A percentile compares a stretch with the other conserved stretches of the same genome.
Conservation (phyloP, 306 rosid species). For the Begonia masoniana region DNA sequence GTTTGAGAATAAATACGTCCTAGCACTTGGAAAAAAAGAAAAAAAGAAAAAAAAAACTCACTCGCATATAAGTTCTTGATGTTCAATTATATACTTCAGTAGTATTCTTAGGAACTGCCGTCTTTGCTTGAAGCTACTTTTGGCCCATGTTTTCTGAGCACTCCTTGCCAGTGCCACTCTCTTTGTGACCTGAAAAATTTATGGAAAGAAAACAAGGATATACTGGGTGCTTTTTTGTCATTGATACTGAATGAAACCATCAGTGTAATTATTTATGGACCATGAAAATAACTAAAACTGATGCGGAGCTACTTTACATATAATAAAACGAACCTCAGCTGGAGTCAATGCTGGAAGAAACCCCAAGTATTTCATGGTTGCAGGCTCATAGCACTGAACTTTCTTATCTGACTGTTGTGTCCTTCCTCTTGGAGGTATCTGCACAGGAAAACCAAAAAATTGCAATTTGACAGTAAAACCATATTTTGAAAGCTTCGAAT, state of each 20-base stretch:
- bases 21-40: not conserved
- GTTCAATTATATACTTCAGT: constrained; percentile 66
- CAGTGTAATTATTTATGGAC: too few relatives aligned
- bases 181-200: constrained; percentile 51
- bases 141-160: constrained; percentile 79
- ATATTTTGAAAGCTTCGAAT: constrained; percentile 1
- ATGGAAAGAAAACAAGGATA: too few relatives aligned
- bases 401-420: constrained; percentile 53
- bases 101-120: constrained; percentile 76
- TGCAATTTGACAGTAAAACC: not conserved
- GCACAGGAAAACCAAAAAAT: constrained; percentile 14
- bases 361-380: constrained; percentile 93
- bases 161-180: constrained; percentile 67
- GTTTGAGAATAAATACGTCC: too few relatives aligned
- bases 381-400: constrained; percentile 92
- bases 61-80: constrained; percentile 93
- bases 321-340: constrained; percentile 46
- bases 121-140: constrained; percentile 86
- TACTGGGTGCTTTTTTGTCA: not conserved
- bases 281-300: too few relatives aligned
- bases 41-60: constrained; percentile 27
- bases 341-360: constrained; percentile 53
- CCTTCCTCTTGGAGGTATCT: constrained; percentile 85
- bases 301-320: not conserved
- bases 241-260: too few relatives aligned